Conservation (phyloP, 305 asterid species). For the Plantago coronopus region DNA sequence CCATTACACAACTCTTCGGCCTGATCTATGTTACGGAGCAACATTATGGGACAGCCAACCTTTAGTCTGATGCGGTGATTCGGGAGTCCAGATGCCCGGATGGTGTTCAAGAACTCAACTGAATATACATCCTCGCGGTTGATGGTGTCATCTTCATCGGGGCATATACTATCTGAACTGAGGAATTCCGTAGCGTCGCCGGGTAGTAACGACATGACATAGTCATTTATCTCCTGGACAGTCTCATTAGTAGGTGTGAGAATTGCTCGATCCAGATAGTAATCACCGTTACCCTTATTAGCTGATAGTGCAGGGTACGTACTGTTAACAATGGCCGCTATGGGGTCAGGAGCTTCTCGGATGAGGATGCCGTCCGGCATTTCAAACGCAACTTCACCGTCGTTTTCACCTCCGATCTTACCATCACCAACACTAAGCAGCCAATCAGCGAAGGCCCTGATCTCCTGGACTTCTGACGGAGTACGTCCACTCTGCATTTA, state of each 20-base stretch:
- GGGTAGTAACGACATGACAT: not conserved
- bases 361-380: not conserved
- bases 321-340: not conserved
- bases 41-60: too few species aligned
- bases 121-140: not conserved
- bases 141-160: not conserved
- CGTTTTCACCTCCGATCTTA: too few species aligned
- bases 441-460: too few species aligned
- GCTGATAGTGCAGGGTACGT: not conserved
- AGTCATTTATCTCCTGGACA: not conserved
- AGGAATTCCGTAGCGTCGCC: not conserved
- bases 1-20: not conserved
- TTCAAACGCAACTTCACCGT: too few species aligned
- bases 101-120: too few species aligned
- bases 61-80: too few species aligned
- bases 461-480: too few species aligned
- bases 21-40: not conserved
- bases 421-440: too few species aligned
- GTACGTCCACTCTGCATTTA: not conserved
- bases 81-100: too few species aligned
- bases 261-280: not conserved
- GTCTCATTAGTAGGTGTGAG: not conserved
- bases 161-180: too few species aligned
- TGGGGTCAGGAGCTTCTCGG: too few species aligned
- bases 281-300: not conserved